These are phyloP conservation scores for Colletotrichum noveboracense DNA, from an alignment of 2,329 filamentous ascomycete genomes.

Conservation along the genomic window DNA sequence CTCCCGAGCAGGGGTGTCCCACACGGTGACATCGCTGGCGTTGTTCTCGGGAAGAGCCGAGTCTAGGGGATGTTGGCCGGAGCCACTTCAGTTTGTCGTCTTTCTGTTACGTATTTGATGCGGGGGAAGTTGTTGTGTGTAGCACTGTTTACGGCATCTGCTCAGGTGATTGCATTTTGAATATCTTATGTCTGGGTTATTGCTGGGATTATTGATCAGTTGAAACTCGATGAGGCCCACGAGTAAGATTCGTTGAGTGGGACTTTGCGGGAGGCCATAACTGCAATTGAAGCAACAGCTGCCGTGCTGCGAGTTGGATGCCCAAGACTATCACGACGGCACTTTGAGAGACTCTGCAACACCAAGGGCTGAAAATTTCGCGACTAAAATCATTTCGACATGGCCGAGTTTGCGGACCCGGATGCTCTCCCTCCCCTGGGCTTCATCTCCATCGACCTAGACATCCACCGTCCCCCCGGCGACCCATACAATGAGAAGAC, in stretches of 20 bases:
- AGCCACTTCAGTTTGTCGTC: background rate
- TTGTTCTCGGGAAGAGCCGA: background rate
- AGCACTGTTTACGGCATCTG: background rate
- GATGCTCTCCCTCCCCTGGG: conserved; percentile 29
- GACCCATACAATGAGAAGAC: conserved; percentile 39
- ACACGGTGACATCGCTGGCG: background rate
- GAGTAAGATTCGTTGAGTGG: background rate
- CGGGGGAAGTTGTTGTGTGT: background rate
- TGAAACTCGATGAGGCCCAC: background rate
- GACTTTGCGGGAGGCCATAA: background rate
- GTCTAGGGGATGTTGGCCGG: background rate
- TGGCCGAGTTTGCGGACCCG: background rate
- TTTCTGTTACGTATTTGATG: background rate
- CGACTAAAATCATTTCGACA: background rate
- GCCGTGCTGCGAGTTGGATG: background rate
- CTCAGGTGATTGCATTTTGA: background rate
- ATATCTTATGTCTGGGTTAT: background rate
- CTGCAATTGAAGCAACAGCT: background rate
- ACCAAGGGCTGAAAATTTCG: background rate
- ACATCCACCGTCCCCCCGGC: conserved; percentile 37
- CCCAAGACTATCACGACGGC: background rate
- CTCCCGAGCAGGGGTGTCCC: background rate
- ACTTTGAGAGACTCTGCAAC: background rate
- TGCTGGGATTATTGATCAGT: background rate
- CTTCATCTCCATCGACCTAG: conserved; percentile 39